Percentiles rank a stretch among this genome's conserved stretches.
Conservation (phyloP, 768 basidiomycete genomes). For the Termitomyces sp. region DNA sequence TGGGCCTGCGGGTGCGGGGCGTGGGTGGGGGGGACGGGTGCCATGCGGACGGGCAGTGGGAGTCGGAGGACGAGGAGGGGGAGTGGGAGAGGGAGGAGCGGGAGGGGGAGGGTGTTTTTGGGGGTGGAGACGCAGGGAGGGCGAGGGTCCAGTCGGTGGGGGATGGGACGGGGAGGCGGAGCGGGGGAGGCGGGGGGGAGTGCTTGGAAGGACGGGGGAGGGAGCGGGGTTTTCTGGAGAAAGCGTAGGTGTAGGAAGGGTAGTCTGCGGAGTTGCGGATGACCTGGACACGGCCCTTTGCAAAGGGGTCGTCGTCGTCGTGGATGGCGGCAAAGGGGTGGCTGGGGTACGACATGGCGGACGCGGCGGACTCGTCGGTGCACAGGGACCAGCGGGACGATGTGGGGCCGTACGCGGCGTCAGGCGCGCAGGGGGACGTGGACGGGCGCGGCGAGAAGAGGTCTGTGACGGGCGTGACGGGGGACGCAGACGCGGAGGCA, state of each 20-base stretch:
- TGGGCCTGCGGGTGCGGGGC: not conserved
- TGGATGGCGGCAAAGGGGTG: constrained; percentile 10
- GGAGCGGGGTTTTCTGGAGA: not conserved
- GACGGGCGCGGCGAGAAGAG: not conserved
- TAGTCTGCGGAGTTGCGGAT: constrained; percentile 12
- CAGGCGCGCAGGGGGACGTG: not conserved
- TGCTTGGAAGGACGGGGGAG: not conserved
- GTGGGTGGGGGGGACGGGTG: not conserved
- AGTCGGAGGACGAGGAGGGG: not conserved
- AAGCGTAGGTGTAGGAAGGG: not conserved
- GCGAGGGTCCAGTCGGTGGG: constrained; percentile 10
- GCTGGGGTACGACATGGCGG: constrained; percentile 2
- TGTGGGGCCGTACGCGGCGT: not conserved
- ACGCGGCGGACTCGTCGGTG: constrained; percentile 10
- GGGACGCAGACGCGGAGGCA: constrained; percentile 4
- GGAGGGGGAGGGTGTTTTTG: not conserved
- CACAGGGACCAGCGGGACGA: constrained; percentile 14
- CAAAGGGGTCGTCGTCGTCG: constrained; percentile 16
- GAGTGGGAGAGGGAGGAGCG: not conserved
- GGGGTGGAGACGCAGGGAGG: not conserved
- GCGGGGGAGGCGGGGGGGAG: not conserved
- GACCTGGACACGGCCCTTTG: constrained; percentile 19
- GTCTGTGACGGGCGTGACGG: constrained; percentile 2
- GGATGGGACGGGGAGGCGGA: too few relatives aligned
- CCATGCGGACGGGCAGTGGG: constrained; percentile 8